Evolutionary conservation across 345 rosid species (phyloP).

Genomic region (Populus ilicifolia): DNA sequence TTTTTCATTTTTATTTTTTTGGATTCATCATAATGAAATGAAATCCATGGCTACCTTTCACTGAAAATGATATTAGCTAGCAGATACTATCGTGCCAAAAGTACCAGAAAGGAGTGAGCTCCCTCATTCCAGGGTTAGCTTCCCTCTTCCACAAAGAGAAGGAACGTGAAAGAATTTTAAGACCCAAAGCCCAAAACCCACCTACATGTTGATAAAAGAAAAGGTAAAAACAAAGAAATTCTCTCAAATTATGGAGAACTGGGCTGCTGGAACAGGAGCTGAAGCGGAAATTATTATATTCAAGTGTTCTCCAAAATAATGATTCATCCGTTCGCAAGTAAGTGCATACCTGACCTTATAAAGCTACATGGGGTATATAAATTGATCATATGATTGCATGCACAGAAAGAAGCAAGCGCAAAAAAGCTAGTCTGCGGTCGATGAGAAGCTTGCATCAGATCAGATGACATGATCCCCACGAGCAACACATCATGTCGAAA

Average conservation of each 20-base stretch:
- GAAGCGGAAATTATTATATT: too few species aligned
- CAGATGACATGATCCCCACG: neutral
- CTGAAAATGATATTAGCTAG: constrained; percentile 2
- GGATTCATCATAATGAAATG: neutral
- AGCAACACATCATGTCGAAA: neutral
- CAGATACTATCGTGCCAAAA: constrained; percentile 13
- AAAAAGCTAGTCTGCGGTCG: neutral
- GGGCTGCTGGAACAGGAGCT: neutral
- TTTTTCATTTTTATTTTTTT: neutral
- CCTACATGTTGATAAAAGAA: neutral
- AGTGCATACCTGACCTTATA: neutral
- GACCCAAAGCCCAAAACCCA: neutral
- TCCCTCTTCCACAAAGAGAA: neutral
- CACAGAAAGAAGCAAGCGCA: neutral
- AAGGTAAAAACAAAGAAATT: neutral
- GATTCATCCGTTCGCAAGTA: too few species aligned
- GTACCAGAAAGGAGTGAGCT: constrained; percentile 6
- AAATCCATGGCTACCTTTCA: neutral
- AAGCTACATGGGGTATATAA: neutral
- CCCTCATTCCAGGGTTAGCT: neutral
- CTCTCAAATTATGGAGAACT: neutral
- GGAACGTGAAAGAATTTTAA: neutral
- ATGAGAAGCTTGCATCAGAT: neutral
- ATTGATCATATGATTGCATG: neutral
- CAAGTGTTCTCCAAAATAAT: neutral